Conservation (phyloP, 805 yeast genomes). For the Isabelozyma heimii region DNA sequence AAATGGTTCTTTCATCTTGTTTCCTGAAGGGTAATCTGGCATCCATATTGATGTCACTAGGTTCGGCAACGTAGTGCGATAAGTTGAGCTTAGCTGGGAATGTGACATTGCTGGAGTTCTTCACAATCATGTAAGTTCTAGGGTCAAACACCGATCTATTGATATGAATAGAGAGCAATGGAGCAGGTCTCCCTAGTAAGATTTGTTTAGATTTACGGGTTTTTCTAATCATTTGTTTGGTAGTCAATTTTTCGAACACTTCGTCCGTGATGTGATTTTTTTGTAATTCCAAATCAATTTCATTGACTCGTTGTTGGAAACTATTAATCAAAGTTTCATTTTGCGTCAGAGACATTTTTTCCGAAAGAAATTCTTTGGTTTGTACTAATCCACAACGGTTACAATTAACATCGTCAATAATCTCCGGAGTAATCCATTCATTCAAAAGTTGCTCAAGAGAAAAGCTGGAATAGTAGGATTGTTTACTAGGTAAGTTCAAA, state of each 20-base stretch:
- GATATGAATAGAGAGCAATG: slow-evolving; percentile 78
- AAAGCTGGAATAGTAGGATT: slow-evolving; percentile 28
- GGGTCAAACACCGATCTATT: slow-evolving; percentile 94
- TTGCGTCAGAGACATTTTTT: slow-evolving; percentile 39
- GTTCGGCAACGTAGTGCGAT: slow-evolving; percentile 65
- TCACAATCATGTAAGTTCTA: slow-evolving; percentile 74
- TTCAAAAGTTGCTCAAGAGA: slow-evolving; percentile 51
- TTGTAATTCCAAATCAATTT: slow-evolving; percentile 45
- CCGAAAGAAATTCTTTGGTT: slow-evolving; percentile 49
- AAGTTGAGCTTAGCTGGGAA: slow-evolving; percentile 72
- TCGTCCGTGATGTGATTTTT: slow-evolving; percentile 78
- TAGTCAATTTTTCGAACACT: slow-evolving; percentile 67
- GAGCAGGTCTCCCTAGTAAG: slow-evolving; percentile 76
- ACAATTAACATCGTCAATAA: slow-evolving; percentile 91
- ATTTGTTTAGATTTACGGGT: slow-evolving; percentile 84
- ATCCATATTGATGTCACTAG: slow-evolving; percentile 70
- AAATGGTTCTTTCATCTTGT: slow-evolving; percentile 39
- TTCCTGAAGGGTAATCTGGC: slow-evolving; percentile 75
- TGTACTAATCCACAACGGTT: slow-evolving; percentile 81
- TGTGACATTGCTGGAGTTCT: slow-evolving; percentile 77
- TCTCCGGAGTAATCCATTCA: slow-evolving; percentile 76
- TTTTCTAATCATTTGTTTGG: slow-evolving; percentile 70
- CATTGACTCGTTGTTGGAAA: slow-evolving; percentile 26
- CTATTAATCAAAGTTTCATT: slow-evolving; percentile 26
- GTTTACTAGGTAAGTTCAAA: slow-evolving; percentile 57